Percentiles rank a stretch among this genome's conserved stretches.
phyloP scores from a whole-genome alignment of 1,139 yeast genomes.

The Arxiozyma bovina region DNA sequence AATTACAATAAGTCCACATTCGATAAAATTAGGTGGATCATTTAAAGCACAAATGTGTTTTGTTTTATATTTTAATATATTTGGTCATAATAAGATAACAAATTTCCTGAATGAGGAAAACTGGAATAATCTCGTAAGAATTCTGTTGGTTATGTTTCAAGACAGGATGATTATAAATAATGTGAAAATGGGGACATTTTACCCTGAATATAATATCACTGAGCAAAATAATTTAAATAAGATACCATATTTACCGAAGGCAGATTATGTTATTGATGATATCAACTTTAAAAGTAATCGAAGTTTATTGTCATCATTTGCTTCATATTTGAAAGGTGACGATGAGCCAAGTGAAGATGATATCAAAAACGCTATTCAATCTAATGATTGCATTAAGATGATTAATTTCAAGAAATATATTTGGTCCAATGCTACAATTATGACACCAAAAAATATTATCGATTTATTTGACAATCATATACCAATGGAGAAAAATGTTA shows the following conservation, averaged over 20 bases:
- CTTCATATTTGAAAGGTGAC: conserved; percentile 87
- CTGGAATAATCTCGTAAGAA: conserved; percentile 56
- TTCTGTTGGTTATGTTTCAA: conserved; percentile 51
- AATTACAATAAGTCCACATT: conserved; percentile 67
- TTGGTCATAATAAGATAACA: conserved; percentile 43
- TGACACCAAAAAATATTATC: conserved; percentile 24
- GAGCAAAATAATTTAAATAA: not conserved
- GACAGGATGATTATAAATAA: conserved; percentile 5
- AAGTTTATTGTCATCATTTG: conserved; percentile 80
- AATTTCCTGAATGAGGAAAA: conserved; percentile 30
- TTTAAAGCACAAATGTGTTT: conserved; percentile 87
- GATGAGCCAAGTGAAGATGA: conserved; percentile 92
- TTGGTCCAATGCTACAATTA: conserved; percentile 22
- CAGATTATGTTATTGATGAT: conserved; percentile 1
- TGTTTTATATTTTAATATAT: conserved; percentile 72
- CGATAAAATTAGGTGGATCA: conserved; percentile 80
- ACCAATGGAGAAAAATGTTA: conserved; percentile 22
- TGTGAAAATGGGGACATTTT: not conserved
- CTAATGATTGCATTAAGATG: conserved; percentile 65
- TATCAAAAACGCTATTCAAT: conserved; percentile 72
- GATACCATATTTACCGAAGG: not conserved
- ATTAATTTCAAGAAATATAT: conserved; percentile 41
- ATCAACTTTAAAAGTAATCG: conserved; percentile 36
- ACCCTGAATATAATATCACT: not conserved
- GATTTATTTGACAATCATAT: conserved; percentile 26